Conservation (phyloP, 2,329 filamentous ascomycete species). For the Hymenoscyphus linearis region DNA sequence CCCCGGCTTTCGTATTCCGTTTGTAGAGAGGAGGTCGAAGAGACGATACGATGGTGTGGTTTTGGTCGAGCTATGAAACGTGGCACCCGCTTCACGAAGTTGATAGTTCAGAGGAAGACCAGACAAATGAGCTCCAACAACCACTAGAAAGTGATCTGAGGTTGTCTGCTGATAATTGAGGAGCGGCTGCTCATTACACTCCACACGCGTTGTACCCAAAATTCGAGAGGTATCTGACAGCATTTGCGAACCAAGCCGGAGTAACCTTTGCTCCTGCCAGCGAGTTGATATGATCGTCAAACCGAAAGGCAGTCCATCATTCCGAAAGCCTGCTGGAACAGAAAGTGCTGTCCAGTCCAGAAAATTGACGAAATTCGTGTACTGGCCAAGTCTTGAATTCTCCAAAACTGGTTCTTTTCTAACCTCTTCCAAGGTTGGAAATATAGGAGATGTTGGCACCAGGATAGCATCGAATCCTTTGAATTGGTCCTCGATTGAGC, state of each 20-base stretch:
- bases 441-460: slow-evolving; percentile 51
- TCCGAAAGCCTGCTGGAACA: slow-evolving; percentile 38
- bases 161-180: not conserved
- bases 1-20: slow-evolving; percentile 29
- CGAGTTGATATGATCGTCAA: slow-evolving; percentile 35
- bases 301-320: slow-evolving; percentile 36
- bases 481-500: slow-evolving; percentile 38
- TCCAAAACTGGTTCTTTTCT: slow-evolving; percentile 45
- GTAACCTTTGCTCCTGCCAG: slow-evolving; percentile 34
- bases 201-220: not conserved
- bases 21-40: slow-evolving; percentile 25
- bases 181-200: not conserved
- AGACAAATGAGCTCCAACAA: slow-evolving; percentile 35
- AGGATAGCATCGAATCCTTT: slow-evolving; percentile 43
- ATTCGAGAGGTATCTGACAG: not conserved
- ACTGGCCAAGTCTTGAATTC: slow-evolving; percentile 50
- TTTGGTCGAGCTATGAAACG: slow-evolving; percentile 22
- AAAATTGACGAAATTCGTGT: slow-evolving; percentile 58
- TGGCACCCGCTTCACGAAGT: slow-evolving; percentile 30
- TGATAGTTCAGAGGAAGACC: slow-evolving; percentile 35
- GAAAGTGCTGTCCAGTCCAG: slow-evolving; percentile 50
- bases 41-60: slow-evolving; percentile 32
- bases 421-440: slow-evolving; percentile 47
- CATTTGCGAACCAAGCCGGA: slow-evolving; percentile 10
- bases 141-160: slow-evolving; percentile 21